Conservation (phyloP, 108 stramenopile genomes). For the Cyclotella kingstonii region DNA sequence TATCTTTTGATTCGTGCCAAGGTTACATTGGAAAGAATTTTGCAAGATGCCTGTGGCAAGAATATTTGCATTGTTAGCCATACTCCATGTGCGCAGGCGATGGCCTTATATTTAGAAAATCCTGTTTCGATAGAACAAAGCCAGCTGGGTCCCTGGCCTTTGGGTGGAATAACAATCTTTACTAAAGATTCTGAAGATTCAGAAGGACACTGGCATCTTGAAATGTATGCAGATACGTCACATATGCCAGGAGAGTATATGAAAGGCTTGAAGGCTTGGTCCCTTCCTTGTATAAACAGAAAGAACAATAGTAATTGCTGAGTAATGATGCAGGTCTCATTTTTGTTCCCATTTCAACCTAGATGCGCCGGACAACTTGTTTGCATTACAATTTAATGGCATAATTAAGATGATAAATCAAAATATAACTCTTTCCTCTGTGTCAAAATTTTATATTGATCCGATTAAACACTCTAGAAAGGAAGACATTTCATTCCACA, state of each 20-base stretch:
- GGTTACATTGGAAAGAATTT: slow-evolving; percentile 43
- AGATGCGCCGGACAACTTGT: no score
- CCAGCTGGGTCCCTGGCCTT: slow-evolving; percentile 54
- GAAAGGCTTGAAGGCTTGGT: slow-evolving; percentile 60
- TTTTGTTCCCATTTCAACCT: no score
- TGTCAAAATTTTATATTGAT: no score
- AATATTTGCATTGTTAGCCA: slow-evolving; percentile 68
- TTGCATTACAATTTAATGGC: no score
- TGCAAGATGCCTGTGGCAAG: slow-evolving; percentile 40
- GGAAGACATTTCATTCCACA: no score
- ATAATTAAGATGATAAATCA: no score
- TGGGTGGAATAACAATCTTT: slow-evolving; percentile 72
- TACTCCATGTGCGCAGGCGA: slow-evolving; percentile 63
- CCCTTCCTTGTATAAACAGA: slow-evolving; percentile 46
- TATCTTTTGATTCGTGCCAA: slow-evolving; percentile 54
- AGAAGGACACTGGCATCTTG: slow-evolving; percentile 51
- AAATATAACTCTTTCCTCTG: no score
- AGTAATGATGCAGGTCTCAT: no score
- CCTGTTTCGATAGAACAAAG: slow-evolving; percentile 27
- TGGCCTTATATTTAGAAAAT: slow-evolving; percentile 58
- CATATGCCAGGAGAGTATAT: slow-evolving; percentile 77
- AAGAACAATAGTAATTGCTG: no score
- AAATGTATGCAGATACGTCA: slow-evolving; percentile 56
- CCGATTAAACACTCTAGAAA: no score
- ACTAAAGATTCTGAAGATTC: slow-evolving; percentile 21